Conservation (phyloP, 176 grass and related monocot species). For the Ensete glaucum region DNA sequence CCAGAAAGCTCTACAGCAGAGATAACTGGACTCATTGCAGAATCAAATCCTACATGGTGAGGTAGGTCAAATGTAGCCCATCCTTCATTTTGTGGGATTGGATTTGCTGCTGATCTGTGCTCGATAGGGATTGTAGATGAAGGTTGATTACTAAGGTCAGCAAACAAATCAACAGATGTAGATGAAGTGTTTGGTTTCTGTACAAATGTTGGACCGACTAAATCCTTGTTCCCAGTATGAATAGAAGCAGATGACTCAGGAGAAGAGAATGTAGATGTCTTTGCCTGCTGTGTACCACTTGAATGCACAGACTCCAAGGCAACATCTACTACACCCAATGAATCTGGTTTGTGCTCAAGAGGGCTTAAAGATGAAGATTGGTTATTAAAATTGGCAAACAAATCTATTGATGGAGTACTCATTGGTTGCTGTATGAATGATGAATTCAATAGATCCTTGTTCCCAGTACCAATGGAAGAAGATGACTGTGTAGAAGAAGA, state of each 20-base stretch:
- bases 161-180: constrained; percentile 49
- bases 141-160: constrained; percentile 45
- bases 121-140: constrained; percentile 26
- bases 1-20: constrained; percentile 30
- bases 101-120: constrained; percentile 26
- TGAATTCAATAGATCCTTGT: constrained; percentile 37
- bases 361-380: not conserved
- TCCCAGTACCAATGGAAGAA: constrained; percentile 23
- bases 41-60: constrained; percentile 29
- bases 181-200: constrained; percentile 21
- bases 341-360: constrained; percentile 18
- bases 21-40: constrained; percentile 30
- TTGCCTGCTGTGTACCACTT: constrained; percentile 26
- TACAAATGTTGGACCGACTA: constrained; percentile 34
- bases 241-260: constrained; percentile 25
- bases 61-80: constrained; percentile 79
- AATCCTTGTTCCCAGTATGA: constrained; percentile 18
- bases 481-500: constrained; percentile 30
- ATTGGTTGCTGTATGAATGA: constrained; percentile 27
- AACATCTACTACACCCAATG: constrained; percentile 30
- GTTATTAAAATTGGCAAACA: constrained; percentile 11
- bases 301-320: constrained; percentile 25
- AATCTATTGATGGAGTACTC: constrained; percentile 6
- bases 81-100: constrained; percentile 45
- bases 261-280: constrained; percentile 30